These are phyloP conservation scores for Nicotiana otophora DNA, from an alignment of 257 asterid species.

Conservation along the genomic window DNA sequence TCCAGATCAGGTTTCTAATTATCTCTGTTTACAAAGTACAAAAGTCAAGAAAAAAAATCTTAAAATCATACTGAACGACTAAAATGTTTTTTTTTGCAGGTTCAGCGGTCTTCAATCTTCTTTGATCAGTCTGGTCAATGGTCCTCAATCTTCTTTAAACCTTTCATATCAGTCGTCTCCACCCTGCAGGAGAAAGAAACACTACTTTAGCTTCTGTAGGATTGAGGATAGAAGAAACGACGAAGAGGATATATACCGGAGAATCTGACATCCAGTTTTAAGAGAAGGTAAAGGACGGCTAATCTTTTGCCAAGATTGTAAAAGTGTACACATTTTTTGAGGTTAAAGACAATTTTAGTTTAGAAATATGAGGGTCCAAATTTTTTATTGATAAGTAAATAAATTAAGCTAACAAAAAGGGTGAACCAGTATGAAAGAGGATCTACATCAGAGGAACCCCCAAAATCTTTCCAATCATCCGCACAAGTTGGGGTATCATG, in stretches of 20 bases:
- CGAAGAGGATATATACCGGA: neutral
- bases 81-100: neutral
- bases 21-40: neutral
- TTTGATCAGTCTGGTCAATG: constrained; percentile 22
- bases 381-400: neutral
- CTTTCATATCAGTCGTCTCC: constrained; percentile 97
- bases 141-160: constrained; percentile 89
- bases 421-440: neutral
- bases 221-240: neutral
- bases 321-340: neutral
- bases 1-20: neutral
- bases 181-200: constrained; percentile 47
- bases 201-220: neutral
- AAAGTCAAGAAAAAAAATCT: neutral
- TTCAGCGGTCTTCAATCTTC: constrained; percentile 13
- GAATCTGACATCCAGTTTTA: neutral
- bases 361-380: neutral
- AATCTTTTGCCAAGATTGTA: neutral
- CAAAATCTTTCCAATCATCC: neutral
- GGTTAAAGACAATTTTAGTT: neutral
- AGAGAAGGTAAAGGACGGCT: neutral
- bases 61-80: neutral
- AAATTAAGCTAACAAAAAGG: neutral
- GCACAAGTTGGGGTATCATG: neutral
- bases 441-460: neutral